Evolutionary conservation across 2,329 filamentous ascomycete genomes (phyloP).

Genomic region (Cordyceps farinosa): DNA sequence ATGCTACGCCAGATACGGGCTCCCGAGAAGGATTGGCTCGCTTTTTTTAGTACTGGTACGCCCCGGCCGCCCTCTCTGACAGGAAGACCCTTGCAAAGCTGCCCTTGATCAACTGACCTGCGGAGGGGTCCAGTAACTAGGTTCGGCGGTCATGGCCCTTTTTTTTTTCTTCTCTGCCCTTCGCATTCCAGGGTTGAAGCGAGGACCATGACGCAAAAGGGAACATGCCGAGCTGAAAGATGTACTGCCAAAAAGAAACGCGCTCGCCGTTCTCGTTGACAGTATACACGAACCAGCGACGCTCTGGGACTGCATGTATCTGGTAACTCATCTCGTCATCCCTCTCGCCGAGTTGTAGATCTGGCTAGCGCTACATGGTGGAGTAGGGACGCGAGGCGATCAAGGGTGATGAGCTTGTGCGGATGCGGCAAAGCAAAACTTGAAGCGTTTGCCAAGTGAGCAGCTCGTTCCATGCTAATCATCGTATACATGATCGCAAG

Average conservation of each 20-base stretch:
- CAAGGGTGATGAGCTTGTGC: neutral
- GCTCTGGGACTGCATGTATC: neutral
- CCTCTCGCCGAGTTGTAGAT: neutral
- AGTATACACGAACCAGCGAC: neutral
- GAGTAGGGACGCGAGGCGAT: neutral
- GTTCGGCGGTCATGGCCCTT: neutral
- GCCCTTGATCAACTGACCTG: conserved; percentile 6
- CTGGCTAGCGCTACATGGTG: neutral
- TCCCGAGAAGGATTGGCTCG: neutral
- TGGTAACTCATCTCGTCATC: neutral
- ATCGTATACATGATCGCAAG: too few species aligned
- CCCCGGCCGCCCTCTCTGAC: neutral
- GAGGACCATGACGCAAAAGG: neutral
- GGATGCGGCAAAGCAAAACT: too few species aligned
- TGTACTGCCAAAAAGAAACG: neutral
- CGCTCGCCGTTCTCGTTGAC: neutral
- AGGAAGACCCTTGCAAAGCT: neutral
- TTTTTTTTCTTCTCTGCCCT: neutral
- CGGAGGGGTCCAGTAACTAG: neutral
- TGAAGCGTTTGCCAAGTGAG: too few species aligned
- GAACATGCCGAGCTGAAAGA: neutral
- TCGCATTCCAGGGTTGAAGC: neutral
- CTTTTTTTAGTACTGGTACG: neutral
- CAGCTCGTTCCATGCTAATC: too few species aligned
- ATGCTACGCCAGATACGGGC: conserved; percentile 13